Conservation (phyloP, 306 rosid species). For the Pterocarpus macrocarpus region DNA sequence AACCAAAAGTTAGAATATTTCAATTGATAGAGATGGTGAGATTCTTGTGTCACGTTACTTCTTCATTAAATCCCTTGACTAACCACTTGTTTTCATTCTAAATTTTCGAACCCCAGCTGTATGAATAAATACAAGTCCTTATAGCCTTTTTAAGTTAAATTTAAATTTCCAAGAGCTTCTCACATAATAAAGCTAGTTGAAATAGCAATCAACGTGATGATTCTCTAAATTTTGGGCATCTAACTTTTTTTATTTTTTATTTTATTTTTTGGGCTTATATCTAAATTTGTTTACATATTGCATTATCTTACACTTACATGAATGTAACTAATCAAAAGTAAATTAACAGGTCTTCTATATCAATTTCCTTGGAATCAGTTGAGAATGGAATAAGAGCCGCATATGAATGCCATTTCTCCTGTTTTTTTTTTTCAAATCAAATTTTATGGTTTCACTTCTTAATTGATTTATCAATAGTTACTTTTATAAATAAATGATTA, state of each 20-base stretch:
- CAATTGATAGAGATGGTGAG: background rate
- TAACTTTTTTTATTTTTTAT: background rate
- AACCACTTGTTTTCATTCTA: background rate
- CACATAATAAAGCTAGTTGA: background rate
- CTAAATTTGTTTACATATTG: background rate
- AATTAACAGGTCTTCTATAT: too few species aligned
- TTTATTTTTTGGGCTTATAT: too few species aligned
- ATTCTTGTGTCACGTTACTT: background rate
- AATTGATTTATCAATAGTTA: background rate
- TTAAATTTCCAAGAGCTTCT: background rate
- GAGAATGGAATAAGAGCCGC: too few species aligned
- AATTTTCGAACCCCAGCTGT: background rate
- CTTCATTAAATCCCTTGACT: background rate
- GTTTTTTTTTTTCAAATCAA: background rate
- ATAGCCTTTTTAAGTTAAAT: background rate
- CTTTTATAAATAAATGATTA: background rate
- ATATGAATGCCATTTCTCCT: background rate
- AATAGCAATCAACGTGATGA: background rate
- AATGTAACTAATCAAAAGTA: background rate
- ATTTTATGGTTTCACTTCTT: background rate
- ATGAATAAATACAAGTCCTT: background rate
- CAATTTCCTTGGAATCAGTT: too few species aligned
- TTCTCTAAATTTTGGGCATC: background rate
- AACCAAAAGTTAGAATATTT: constrained; percentile 28
- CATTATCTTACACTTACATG: background rate